Conservation (phyloP, 2,329 filamentous ascomycete species). For the Neophaeococcomyces mojaviensis region DNA sequence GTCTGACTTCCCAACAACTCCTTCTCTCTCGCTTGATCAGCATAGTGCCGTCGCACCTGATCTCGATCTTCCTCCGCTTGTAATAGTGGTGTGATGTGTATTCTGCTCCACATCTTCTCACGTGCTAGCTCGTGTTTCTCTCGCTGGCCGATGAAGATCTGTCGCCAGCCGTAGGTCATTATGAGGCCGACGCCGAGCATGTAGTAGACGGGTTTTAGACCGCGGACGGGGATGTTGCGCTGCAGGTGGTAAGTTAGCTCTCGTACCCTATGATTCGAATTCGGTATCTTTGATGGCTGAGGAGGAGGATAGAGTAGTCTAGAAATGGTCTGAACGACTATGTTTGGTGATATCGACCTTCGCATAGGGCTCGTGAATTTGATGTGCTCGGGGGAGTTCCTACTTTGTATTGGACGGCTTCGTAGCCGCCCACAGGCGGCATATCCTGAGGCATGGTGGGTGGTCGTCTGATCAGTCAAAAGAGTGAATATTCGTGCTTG, state of each 20-base stretch:
- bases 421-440: constrained; percentile 90
- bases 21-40: constrained; percentile 84
- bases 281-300: too few relatives aligned
- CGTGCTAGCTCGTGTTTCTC: constrained; percentile 90
- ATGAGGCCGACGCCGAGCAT: constrained; percentile 68
- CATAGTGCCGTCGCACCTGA: constrained; percentile 76
- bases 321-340: too few relatives aligned
- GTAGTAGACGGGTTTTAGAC: constrained; percentile 76
- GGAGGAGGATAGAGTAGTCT: not conserved
- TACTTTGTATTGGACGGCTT: constrained; percentile 94
- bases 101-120: constrained; percentile 97
- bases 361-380: too few relatives aligned
- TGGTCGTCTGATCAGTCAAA: not conserved
- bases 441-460: constrained; percentile 85
- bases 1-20: constrained; percentile 76
- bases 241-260: constrained; percentile 31
- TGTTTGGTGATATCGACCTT: too few relatives aligned
- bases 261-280: too few relatives aligned
- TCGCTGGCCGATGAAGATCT: constrained; percentile 69
- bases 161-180: constrained; percentile 88
- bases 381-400: constrained; percentile 9
- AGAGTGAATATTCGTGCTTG: not conserved
- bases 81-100: constrained; percentile 85
- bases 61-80: constrained; percentile 97
- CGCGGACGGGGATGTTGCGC: constrained; percentile 87